A percentile compares a stretch with the other conserved stretches of the same genome.
Conservation (phyloP, 2,329 filamentous ascomycete species). For the Davidsoniella australis region DNA sequence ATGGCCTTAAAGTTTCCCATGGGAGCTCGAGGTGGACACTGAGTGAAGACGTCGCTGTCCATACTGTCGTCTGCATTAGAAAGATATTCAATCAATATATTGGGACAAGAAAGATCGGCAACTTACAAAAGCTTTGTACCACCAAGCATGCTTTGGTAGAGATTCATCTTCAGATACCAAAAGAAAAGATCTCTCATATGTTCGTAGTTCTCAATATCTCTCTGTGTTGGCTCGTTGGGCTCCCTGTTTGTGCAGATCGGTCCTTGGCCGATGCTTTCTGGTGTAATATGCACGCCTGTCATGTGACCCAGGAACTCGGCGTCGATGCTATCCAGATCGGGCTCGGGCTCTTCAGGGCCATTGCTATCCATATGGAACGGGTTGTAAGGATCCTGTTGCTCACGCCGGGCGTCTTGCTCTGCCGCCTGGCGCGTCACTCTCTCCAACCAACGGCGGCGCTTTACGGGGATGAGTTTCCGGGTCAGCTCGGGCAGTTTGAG, state of each 20-base stretch:
- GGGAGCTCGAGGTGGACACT: conserved; percentile 70
- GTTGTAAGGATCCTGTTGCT: conserved; percentile 16
- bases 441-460: conserved; percentile 25
- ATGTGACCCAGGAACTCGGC: conserved; percentile 25
- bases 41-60: conserved; percentile 65
- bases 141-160: conserved; percentile 77
- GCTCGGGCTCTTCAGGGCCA: conserved; percentile 13
- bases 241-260: conserved; percentile 22
- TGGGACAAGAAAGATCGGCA: neutral
- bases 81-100: conserved; percentile 14
- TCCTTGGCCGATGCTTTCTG: conserved; percentile 22
- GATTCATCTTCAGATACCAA: conserved; percentile 93
- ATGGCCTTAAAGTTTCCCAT: conserved; percentile 59
- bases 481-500: conserved; percentile 64
- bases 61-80: conserved; percentile 33
- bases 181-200: conserved; percentile 76
- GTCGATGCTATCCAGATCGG: conserved; percentile 25
- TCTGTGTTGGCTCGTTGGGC: conserved; percentile 27
- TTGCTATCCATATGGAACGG: conserved; percentile 16
- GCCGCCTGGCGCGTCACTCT: conserved; percentile 20
- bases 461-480: conserved; percentile 49
- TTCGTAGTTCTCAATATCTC: conserved; percentile 65
- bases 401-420: conserved; percentile 1
- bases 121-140: conserved; percentile 73
- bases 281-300: conserved; percentile 23